These are phyloP conservation scores for Ceratocystis variospora DNA, from an alignment of 2,329 filamentous ascomycete species.

Conservation along the genomic window DNA sequence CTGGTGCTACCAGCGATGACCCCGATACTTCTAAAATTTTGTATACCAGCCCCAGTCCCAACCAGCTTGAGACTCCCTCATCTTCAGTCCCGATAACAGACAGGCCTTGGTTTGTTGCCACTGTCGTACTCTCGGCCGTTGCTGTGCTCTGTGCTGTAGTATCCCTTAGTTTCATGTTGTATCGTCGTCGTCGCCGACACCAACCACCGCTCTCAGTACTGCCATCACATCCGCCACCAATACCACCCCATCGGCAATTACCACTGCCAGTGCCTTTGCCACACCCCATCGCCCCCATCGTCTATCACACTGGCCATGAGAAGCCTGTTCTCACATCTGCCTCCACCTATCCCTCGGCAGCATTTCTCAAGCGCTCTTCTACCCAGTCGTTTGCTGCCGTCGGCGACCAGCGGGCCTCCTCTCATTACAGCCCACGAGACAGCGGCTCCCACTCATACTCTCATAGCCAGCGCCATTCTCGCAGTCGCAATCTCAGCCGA, in stretches of 20 bases:
- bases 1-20: neutral
- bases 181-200: slow-evolving; percentile 9
- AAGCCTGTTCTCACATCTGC: slow-evolving; percentile 6
- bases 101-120: slow-evolving; percentile 17
- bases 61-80: neutral
- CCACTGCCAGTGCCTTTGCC: neutral
- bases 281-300: neutral
- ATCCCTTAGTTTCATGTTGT: slow-evolving; percentile 11
- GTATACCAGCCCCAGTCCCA: neutral
- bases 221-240: neutral
- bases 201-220: slow-evolving; percentile 1
- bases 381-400: neutral
- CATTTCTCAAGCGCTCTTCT: slow-evolving; percentile 11
- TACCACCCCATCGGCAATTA: neutral
- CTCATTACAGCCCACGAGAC: neutral
- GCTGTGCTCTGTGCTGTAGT: slow-evolving; percentile 11
- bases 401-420: neutral
- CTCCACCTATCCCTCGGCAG: slow-evolving; percentile 4
- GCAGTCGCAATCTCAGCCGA: slow-evolving; percentile 1
- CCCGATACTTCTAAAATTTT: neutral
- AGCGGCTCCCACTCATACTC: slow-evolving; percentile 1
- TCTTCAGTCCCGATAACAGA: slow-evolving; percentile 10
- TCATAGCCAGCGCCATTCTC: slow-evolving; percentile 6
- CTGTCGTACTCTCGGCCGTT: slow-evolving; percentile 12
- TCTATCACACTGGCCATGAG: neutral